Evolutionary conservation across 2,329 filamentous ascomycete genomes (phyloP).

Genomic region (Emmonsiellopsis sp.): DNA sequence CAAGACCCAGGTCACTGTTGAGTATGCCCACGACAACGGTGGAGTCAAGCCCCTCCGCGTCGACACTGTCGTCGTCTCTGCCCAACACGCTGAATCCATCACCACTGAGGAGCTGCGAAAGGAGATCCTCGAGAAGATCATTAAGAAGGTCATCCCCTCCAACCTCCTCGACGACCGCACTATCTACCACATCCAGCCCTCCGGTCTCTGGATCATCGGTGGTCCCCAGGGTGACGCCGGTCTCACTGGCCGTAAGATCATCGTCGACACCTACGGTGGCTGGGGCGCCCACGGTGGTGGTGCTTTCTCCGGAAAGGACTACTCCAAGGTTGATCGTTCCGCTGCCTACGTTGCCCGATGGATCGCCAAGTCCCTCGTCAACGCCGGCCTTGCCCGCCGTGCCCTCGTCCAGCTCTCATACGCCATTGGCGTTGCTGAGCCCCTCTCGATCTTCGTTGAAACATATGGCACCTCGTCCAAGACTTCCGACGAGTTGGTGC

Average conservation of each 20-base stretch:
- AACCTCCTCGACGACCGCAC: constrained; percentile 89
- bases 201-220: constrained; percentile 97
- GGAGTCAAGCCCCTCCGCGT: constrained; percentile 87
- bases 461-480: constrained; percentile 90
- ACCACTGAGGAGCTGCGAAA: constrained; percentile 85
- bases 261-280: constrained; percentile 98
- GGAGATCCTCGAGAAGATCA: constrained; percentile 94
- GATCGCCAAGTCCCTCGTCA: constrained; percentile 97
- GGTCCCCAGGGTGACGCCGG: constrained; percentile 98
- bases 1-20: constrained; percentile 98
- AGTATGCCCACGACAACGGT: constrained; percentile 95
- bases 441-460: constrained; percentile 95
- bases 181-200: constrained; percentile 98
- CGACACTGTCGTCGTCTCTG: constrained; percentile 93
- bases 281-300: constrained; percentile 99
- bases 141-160: constrained; percentile 86
- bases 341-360: constrained; percentile 95
- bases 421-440: constrained; percentile 97
- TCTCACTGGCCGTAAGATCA: constrained; percentile 98
- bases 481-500: constrained; percentile 83
- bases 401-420: constrained; percentile 96
- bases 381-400: constrained; percentile 80
- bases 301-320: constrained; percentile 99
- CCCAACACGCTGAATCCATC: constrained; percentile 85
- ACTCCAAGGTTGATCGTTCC: constrained; percentile 99